phyloP scores from a whole-genome alignment of 1,139 yeast species.

The Magnusiomyces sp. region DNA sequence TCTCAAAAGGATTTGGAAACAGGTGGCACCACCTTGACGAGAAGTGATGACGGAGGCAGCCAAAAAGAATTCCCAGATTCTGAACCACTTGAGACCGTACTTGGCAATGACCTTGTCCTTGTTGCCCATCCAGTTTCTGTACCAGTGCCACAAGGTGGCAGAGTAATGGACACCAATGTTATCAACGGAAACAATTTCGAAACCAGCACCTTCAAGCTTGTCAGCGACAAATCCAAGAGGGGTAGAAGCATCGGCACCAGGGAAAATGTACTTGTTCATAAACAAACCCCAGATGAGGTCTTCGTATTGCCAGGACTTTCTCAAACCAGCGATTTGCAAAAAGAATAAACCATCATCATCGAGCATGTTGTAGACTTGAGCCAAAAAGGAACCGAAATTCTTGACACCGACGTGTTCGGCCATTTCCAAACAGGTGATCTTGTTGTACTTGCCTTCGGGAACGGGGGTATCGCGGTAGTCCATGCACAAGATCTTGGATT shows the following conservation, averaged over 20 bases:
- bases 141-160: conserved; percentile 91
- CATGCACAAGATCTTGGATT: conserved; percentile 69
- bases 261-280: conserved; percentile 94
- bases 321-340: conserved; percentile 83
- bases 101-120: conserved; percentile 66
- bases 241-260: conserved; percentile 96
- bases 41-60: conserved; percentile 75
- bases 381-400: conserved; percentile 64
- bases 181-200: conserved; percentile 77
- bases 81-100: conserved; percentile 85
- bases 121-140: conserved; percentile 88
- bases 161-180: conserved; percentile 91
- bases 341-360: conserved; percentile 87
- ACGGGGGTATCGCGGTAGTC: conserved; percentile 90
- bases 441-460: conserved; percentile 68
- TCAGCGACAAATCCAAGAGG: conserved; percentile 79
- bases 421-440: conserved; percentile 90
- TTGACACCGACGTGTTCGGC: conserved; percentile 95
- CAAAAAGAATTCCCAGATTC: conserved; percentile 90
- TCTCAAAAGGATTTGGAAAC: conserved; percentile 85
- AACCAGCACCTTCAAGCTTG: conserved; percentile 73
- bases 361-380: conserved; percentile 75
- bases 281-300: conserved; percentile 91
- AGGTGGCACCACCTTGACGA: conserved; percentile 90
- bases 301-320: conserved; percentile 93